Percentiles rank a stretch among this genome's conserved stretches.
These are phyloP conservation scores for Cerioporus squamosus DNA, from an alignment of 1,284 basidiomycete genomes.

Conservation along the genomic window DNA sequence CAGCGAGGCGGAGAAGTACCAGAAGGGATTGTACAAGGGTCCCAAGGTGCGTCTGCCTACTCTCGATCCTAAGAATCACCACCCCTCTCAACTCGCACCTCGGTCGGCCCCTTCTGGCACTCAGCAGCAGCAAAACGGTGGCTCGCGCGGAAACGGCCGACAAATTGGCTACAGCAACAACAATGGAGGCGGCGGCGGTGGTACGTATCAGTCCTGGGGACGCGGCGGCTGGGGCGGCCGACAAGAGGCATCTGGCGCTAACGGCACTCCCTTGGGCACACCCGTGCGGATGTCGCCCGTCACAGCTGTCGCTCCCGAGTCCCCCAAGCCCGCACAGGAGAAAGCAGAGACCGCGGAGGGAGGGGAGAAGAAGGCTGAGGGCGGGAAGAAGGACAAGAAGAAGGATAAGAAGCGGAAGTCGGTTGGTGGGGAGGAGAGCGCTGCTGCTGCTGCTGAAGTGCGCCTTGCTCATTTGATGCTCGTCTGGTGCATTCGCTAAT, in stretches of 20 bases:
- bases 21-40: conserved; percentile 85
- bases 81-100: background rate
- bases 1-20: conserved; percentile 90
- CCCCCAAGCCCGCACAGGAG: background rate
- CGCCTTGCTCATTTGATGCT: background rate
- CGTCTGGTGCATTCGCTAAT: background rate
- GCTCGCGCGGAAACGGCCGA: conserved; percentile 14
- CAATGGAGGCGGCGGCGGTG: conserved; percentile 13
- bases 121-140: conserved; percentile 26
- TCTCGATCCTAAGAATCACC: background rate
- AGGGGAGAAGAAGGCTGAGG: conserved; percentile 1
- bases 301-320: conserved; percentile 20
- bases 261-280: conserved; percentile 70
- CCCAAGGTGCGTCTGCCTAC: conserved; percentile 48
- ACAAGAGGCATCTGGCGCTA: conserved; percentile 61
- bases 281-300: conserved; percentile 54
- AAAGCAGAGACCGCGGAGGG: conserved; percentile 4
- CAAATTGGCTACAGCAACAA: conserved; percentile 7
- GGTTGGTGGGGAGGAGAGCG: conserved; percentile 14
- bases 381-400: conserved; percentile 26
- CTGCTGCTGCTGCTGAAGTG: conserved; percentile 11
- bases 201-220: conserved; percentile 34
- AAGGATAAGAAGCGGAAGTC: conserved; percentile 35
- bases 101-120: background rate
- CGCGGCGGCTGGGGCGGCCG: conserved; percentile 17